Conservation (phyloP, 768 basidiomycete species). For the Boletus pseudopeckii region DNA sequence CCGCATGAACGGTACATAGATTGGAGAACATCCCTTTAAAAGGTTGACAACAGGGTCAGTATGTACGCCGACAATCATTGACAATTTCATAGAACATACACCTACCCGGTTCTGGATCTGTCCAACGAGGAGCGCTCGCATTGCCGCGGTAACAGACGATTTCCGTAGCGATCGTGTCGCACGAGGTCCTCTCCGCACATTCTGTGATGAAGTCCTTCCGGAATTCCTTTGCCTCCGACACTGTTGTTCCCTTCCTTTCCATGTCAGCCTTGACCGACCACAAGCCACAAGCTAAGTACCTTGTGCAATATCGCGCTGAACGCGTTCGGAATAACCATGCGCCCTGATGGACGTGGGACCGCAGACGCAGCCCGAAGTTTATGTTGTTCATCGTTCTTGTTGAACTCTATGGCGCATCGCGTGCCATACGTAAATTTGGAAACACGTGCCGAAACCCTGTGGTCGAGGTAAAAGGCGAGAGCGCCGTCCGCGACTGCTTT, state of each 20-base stretch:
- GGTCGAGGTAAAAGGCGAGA: constrained; percentile 42
- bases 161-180: constrained; percentile 30
- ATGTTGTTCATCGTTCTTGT: constrained; percentile 30
- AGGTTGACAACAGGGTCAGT: neutral
- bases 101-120: constrained; percentile 29
- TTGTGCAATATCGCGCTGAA: constrained; percentile 32
- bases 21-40: constrained; percentile 27
- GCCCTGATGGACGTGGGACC: constrained; percentile 32
- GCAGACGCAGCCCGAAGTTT: constrained; percentile 25
- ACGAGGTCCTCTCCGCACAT: constrained; percentile 26
- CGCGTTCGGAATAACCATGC: constrained; percentile 31
- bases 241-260: constrained; percentile 21
- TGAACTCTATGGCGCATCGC: constrained; percentile 28
- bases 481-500: constrained; percentile 48
- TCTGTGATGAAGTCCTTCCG: constrained; percentile 33
- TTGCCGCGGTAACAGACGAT: constrained; percentile 30
- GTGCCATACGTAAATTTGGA: constrained; percentile 40
- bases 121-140: constrained; percentile 26
- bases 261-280: neutral
- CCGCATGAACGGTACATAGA: constrained; percentile 21
- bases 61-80: too few relatives aligned
- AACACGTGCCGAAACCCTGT: constrained; percentile 38
- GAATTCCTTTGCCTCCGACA: constrained; percentile 32
- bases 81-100: neutral
- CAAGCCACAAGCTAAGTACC: constrained; percentile 1